Conservation (phyloP, 805 yeast genomes). For the Wickerhamomyces mucosus region DNA sequence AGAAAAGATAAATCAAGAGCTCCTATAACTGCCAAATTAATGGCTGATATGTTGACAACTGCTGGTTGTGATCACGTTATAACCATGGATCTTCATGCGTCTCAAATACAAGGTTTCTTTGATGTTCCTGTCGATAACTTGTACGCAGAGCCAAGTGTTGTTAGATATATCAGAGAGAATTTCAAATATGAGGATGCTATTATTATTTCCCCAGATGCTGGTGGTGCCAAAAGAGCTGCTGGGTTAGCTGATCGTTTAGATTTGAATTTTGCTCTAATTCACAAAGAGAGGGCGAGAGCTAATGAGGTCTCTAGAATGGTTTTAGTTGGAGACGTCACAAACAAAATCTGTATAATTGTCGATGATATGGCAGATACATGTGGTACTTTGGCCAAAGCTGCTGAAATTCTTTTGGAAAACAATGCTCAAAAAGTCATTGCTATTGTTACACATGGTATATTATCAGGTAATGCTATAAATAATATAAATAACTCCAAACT, state of each 20-base stretch:
- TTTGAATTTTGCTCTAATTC: constrained; percentile 74
- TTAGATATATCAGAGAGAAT: constrained; percentile 60
- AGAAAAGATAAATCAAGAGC: constrained; percentile 80
- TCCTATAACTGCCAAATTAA: constrained; percentile 75
- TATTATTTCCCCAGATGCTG: constrained; percentile 81
- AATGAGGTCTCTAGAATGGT: constrained; percentile 82
- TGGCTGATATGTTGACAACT: constrained; percentile 74
- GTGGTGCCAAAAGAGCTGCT: constrained; percentile 88
- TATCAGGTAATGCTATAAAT: constrained; percentile 64
- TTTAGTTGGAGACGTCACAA: constrained; percentile 74
- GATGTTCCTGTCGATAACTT: constrained; percentile 77
- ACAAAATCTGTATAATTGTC: constrained; percentile 65
- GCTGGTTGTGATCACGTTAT: constrained; percentile 84
- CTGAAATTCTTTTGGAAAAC: constrained; percentile 60
- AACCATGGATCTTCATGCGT: constrained; percentile 84
- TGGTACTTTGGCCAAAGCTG: constrained; percentile 78
- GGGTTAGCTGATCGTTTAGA: constrained; percentile 73
- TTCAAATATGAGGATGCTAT: constrained; percentile 53
- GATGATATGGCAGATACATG: constrained; percentile 92
- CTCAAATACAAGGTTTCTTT: constrained; percentile 82
- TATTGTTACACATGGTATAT: constrained; percentile 74
- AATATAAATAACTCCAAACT: constrained; percentile 62
- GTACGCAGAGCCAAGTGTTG: constrained; percentile 77
- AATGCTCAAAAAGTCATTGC: constrained; percentile 69
- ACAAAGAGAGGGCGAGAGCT: constrained; percentile 76